Evolutionary conservation across 176 grass and related monocot genomes (phyloP).

Genomic region (Zoysia pacifica): DNA sequence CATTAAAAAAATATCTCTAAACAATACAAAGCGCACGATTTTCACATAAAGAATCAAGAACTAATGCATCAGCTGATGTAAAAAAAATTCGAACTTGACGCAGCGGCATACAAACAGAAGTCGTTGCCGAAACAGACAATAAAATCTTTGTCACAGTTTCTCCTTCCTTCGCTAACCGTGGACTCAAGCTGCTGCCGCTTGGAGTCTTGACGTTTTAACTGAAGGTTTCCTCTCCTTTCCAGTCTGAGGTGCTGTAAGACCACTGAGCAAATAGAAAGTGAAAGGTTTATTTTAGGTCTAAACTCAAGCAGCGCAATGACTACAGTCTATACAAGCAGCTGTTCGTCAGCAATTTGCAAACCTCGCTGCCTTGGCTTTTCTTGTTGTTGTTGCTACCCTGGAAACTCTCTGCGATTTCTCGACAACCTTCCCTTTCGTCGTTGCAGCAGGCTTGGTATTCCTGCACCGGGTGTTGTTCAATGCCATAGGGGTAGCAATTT

Average conservation of each 20-base stretch:
- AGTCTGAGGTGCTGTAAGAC: background rate
- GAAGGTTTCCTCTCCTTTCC: conserved; percentile 39
- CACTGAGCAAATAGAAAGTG: background rate
- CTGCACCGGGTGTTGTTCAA: conserved; percentile 25
- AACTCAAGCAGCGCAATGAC: background rate
- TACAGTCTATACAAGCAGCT: background rate
- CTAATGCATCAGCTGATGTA: background rate
- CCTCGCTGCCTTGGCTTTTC: conserved; percentile 40
- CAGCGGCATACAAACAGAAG: conserved; percentile 18
- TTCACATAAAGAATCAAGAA: background rate
- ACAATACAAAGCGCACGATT: background rate
- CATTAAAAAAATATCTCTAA: conserved; percentile 6
- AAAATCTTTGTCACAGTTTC: conserved; percentile 32
- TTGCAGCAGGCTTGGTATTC: conserved; percentile 16
- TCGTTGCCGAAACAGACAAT: conserved; percentile 38
- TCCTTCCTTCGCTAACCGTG: background rate
- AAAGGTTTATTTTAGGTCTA: background rate
- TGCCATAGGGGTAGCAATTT: background rate
- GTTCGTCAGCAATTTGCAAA: background rate
- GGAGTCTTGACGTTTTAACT: conserved; percentile 24
- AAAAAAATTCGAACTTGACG: background rate
- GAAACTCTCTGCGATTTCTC: conserved; percentile 21
- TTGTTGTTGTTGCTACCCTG: conserved; percentile 7
- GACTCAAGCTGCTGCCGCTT: conserved; percentile 13
- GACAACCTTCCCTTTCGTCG: conserved; percentile 11